Evolutionary conservation across 352 stramenopile genomes (phyloP).

Genomic region (Phytophthora lateralis): DNA sequence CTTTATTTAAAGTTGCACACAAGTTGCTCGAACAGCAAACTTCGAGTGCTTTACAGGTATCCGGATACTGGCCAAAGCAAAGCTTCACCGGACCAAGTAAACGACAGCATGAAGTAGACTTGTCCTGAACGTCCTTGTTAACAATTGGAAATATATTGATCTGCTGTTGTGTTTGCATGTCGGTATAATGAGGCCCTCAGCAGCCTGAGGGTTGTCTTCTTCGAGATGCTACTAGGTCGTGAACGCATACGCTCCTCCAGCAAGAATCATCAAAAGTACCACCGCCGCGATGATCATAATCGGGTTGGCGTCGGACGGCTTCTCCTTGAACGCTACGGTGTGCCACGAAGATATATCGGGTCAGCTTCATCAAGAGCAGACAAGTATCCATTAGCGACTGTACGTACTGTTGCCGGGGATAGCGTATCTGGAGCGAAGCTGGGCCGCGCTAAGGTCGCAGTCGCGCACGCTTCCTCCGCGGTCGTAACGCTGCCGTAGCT

Average conservation of each 20-base stretch:
- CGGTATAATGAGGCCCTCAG: too few relatives aligned
- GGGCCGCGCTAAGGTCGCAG: constrained; percentile 76
- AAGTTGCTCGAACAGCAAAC: background rate
- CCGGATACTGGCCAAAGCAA: too few relatives aligned
- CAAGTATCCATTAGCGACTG: background rate
- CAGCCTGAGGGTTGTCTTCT: constrained; percentile 3
- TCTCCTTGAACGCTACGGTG: constrained; percentile 66
- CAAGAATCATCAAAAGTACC: constrained; percentile 54
- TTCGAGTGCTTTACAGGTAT: too few relatives aligned
- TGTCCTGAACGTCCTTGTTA: background rate
- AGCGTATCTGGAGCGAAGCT: constrained; percentile 79
- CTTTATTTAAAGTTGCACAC: too few relatives aligned
- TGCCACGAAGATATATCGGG: background rate
- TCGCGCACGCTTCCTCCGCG: constrained; percentile 75
- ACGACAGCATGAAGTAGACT: too few relatives aligned
- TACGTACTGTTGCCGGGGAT: constrained; percentile 83
- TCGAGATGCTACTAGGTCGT: constrained; percentile 22
- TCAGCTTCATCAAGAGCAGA: background rate
- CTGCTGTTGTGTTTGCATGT: background rate
- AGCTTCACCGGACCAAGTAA: too few relatives aligned
- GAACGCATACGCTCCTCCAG: constrained; percentile 61
- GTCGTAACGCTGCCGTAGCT: constrained; percentile 78
- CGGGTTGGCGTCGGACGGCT: constrained; percentile 49
- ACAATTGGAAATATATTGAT: constrained; percentile 16
- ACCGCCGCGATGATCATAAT: constrained; percentile 60